Conservation (phyloP, 2,329 filamentous ascomycete species). For the Penicillium polonicum region DNA sequence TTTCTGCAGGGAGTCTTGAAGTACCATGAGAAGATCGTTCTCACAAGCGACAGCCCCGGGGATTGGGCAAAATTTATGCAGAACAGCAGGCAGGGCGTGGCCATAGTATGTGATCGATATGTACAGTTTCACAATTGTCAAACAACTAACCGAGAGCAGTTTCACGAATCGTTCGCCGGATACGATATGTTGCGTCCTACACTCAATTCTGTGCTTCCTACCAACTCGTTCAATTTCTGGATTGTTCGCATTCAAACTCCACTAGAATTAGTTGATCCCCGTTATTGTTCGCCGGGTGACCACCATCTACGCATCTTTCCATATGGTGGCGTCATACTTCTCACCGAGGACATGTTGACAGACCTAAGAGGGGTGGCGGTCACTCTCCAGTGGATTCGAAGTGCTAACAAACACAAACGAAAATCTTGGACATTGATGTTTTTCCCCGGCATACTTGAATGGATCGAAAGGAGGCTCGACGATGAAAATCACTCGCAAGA, state of each 20-base stretch:
- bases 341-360: slow-evolving; percentile 42
- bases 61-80: slow-evolving; percentile 40
- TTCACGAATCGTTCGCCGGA: slow-evolving; percentile 37
- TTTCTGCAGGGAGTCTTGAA: slow-evolving; percentile 28
- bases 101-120: slow-evolving; percentile 35
- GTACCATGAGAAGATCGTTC: slow-evolving; percentile 26
- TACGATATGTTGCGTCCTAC: slow-evolving; percentile 30
- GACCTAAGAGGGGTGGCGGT: slow-evolving; percentile 31
- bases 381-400: slow-evolving; percentile 40
- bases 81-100: slow-evolving; percentile 28
- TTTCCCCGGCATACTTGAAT: slow-evolving; percentile 37
- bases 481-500: background rate
- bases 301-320: slow-evolving; percentile 41
- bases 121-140: background rate
- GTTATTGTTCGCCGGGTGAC: background rate
- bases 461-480: slow-evolving; percentile 32
- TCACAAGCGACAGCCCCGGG: slow-evolving; percentile 29
- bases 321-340: slow-evolving; percentile 37
- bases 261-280: slow-evolving; percentile 24
- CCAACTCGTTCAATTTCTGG: slow-evolving; percentile 35
- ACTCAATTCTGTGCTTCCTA: slow-evolving; percentile 25
- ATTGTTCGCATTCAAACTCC: slow-evolving; percentile 31
- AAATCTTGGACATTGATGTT: slow-evolving; percentile 42
- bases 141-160: slow-evolving; percentile 23
- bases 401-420: slow-evolving; percentile 24